phyloP scores from a whole-genome alignment of 495 filamentous ascomycete genomes.

The Thozetella sp. region DNA sequence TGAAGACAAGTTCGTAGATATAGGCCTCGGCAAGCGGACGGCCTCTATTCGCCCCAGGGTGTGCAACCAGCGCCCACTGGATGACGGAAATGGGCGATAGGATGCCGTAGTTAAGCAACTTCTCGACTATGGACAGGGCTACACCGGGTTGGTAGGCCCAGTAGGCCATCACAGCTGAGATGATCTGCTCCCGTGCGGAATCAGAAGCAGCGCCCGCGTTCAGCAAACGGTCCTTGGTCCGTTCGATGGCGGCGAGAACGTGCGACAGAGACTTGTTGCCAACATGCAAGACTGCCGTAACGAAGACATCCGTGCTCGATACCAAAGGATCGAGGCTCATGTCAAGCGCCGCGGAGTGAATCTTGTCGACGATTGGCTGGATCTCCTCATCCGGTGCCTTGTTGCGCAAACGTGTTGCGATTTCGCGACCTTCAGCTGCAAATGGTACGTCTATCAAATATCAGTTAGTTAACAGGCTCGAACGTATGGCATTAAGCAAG shows the following conservation, averaged over 20 bases:
- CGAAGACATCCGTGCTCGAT: constrained; percentile 86
- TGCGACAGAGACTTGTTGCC: constrained; percentile 96
- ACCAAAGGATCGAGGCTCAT: constrained; percentile 74
- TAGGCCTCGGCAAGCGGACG: constrained; percentile 70
- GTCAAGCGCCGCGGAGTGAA: constrained; percentile 73
- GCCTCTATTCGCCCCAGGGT: constrained; percentile 50
- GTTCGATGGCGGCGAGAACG: constrained; percentile 92
- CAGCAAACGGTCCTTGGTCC: constrained; percentile 88
- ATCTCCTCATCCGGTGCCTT: constrained; percentile 85
- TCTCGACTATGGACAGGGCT: constrained; percentile 92
- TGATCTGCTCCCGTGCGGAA: constrained; percentile 80
- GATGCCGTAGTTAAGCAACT: constrained; percentile 96
- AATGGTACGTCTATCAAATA: constrained; percentile 73
- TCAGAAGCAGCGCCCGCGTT: constrained; percentile 73
- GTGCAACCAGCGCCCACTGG: constrained; percentile 79
- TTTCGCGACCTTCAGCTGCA: constrained; percentile 73
- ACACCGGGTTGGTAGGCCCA: constrained; percentile 93
- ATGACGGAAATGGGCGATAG: constrained; percentile 80
- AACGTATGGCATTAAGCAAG: too few species aligned
- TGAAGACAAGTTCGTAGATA: constrained; percentile 85
- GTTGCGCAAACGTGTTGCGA: constrained; percentile 75
- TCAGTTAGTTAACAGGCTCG: too few species aligned
- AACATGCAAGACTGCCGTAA: constrained; percentile 88
- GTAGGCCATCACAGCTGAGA: constrained; percentile 86
- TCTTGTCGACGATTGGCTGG: constrained; percentile 71